Base-by-base conservation (phyloP, 225 moss, liverwort and hornwort genomes). In the Climacium dendroides region DNA sequence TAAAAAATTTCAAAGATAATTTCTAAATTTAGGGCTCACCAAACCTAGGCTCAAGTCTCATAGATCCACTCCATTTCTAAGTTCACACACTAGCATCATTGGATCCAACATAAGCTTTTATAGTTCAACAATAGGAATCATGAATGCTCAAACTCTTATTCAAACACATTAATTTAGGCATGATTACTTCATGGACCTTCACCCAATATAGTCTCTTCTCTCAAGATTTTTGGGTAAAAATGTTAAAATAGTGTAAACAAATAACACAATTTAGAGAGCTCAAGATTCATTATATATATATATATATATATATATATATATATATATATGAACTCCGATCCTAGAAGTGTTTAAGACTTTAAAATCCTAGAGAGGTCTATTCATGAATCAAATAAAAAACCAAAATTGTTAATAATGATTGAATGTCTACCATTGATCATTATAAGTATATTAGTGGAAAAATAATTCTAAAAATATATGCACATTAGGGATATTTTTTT, bases 161-260 rank as follows among this genome's bases (percentile, higher is more conserved):
- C 0, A 0, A 69, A 41, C 0, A 1, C 8, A 69, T 39, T 45
- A 45, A 45, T 48, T 25, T 69, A 41, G 69, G 8, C 14, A 41
- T 70, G 4, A 1, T 24, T 41, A 70, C 2, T 1, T 69, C 5
- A 25, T 0, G 1, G 5, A 70, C 8, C 13, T 4, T 39, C 24
- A 41, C 0, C 25, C 14, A 14, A 14, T 69, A 39, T 25, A 8
- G 5, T 69, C 39, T 7, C 14, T 4, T 15, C 7, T 25, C 25
- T 69, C 7, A 13, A 67, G 13, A 13, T 6, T 67, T 67, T 67
- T 67, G 13, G 22, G 2, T 2, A 23, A 0, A 67, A 67, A 37
- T 67, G 12, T 1, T 10, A 3, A 12, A 20, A 13, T 67, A 13
- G 4, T 22, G 23, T 67, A 67, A 64, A 22, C 22, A 66, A 12